Base-by-base conservation (phyloP, 1,284 basidiomycete species). In the Apiotrichum domesticum region DNA sequence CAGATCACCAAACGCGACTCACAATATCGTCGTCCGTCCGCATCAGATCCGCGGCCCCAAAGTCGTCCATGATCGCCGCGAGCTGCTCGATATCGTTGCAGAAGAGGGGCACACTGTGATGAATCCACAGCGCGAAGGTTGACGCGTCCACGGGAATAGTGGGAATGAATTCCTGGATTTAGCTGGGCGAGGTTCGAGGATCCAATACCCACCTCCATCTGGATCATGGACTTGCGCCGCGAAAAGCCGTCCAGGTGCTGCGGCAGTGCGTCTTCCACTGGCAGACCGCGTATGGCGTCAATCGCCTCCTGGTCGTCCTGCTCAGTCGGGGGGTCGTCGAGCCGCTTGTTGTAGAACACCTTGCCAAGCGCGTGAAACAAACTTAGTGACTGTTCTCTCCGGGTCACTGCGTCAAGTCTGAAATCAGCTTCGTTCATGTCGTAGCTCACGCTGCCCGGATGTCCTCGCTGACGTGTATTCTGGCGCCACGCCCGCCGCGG, bases 291-390 rank as follows among this genome's bases (percentile, higher is more conserved):
- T 13, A 70, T 63, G 1, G 45, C 54, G 0, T 59, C 57, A 0
- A 70, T 32, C 0, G 64, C 42, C 51, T 74, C 72, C 50, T 64
- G 59, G 47, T 71, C 68, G 33, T 73, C 71, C 6, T 66, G 56
- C 5, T 73, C 70, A 15, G 58, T 58, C 4, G 54, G 45, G 0
- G 74, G 71, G 60, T 76, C 74, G 35, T 58, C 67, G 5, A 75
- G 60, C 1, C 95, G 84, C 76, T 98, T 99, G 75, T 96, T 98
- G 74, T 95, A 98, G 51, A 98, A 75, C 2, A 98, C 83, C 76
- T 90, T 95, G 6, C 95, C 96, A 40, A 99, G 78, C 6, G 97
- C 79, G 77, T 98, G 96, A 68, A 98, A 98, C 42, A 99, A 78
- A 3, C 84, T 85, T 8, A 99, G 78, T 55, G 86, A 88, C 65